Evolutionary conservation across 352 stramenopile genomes (phyloP), one percentile per base, ranked within the genome.

Genomic region (Globisporangium spinosum): DNA sequence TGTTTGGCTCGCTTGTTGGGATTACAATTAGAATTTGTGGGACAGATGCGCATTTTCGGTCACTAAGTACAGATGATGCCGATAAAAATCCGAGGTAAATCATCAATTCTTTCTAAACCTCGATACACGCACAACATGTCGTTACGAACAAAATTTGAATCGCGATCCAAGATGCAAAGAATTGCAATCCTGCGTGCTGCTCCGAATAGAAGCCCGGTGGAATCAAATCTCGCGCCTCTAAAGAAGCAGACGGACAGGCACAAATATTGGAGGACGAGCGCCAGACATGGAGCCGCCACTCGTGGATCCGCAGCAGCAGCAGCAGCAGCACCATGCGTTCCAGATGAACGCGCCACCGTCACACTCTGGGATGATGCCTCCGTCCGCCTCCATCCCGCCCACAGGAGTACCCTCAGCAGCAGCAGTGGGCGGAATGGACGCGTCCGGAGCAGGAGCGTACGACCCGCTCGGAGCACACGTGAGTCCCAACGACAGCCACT

Each of bases 241-340:
- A 12, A 47, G 38, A 17, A n/a, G 45, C 17, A 17, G 20, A 54
- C 20, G 22, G 10, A 29, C 8, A 17, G n/a, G n/a, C 49, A 56
- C 20, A 56, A 17, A 17, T 20, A 45, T 45, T 4, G 38, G 38
- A 45, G 10, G 12, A 27, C 23, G 53, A 59, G 12, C 29, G 2
- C 13, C 10, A 38, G 55, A 61, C 55, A 67, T 67, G 62, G 62
- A 67, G 51, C 25, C 60, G n/a, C 51, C 64, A 43, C 55, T 51
- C 27, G 45, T 47, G 45, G 55, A 64, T 25, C 61, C 57, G 23
- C 51, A 66, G n/a, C 70, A 68, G 32, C 72, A 68, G 56, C 57
- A 59, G 56, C 10, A 43, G 23, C 49, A 66, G n/a, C 70, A 68
- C 45, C 60, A 68, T 62, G 51, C 17, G 23, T 68, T 56, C 25